Conservation (phyloP, 345 rosid species). For the Laguncularia racemosa region DNA sequence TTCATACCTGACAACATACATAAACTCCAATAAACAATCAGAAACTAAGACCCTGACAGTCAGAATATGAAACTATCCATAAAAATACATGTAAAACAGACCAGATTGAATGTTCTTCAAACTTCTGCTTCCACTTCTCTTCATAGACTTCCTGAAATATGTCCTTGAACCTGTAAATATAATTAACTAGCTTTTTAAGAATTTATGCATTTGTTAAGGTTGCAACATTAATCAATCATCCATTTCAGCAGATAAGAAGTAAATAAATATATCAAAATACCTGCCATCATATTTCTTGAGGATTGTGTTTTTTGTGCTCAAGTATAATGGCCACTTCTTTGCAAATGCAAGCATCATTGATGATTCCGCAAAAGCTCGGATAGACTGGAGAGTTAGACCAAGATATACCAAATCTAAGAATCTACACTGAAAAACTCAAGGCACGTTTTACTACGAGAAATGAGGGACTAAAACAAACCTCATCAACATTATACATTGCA, state of each 20-base stretch:
- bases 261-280: constrained; percentile 28
- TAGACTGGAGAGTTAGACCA: constrained; percentile 45
- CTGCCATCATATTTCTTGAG: constrained; percentile 98
- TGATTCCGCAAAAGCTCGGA: constrained; percentile 89
- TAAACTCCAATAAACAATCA: constrained; percentile 4
- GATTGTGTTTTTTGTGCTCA: constrained; percentile 97
- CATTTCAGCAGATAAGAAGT: background rate
- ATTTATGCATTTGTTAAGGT: background rate
- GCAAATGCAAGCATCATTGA: constrained; percentile 79
- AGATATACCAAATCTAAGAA: constrained; percentile 4
- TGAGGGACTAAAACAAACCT: constrained; percentile 33
- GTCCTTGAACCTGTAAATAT: constrained; percentile 73
- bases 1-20: constrained; percentile 59
- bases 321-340: constrained; percentile 93
- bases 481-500: constrained; percentile 95
- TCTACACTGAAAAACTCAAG: background rate
- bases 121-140: constrained; percentile 83
- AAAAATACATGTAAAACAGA: constrained; percentile 17
- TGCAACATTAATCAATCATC: background rate
- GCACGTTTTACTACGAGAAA: background rate
- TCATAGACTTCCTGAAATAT: constrained; percentile 93
- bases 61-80: background rate
- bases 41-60: background rate
- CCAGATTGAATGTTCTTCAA: constrained; percentile 91
- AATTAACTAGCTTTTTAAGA: background rate